Conservation (phyloP, 2,329 filamentous ascomycete species). For the Pyricularia sp. region DNA sequence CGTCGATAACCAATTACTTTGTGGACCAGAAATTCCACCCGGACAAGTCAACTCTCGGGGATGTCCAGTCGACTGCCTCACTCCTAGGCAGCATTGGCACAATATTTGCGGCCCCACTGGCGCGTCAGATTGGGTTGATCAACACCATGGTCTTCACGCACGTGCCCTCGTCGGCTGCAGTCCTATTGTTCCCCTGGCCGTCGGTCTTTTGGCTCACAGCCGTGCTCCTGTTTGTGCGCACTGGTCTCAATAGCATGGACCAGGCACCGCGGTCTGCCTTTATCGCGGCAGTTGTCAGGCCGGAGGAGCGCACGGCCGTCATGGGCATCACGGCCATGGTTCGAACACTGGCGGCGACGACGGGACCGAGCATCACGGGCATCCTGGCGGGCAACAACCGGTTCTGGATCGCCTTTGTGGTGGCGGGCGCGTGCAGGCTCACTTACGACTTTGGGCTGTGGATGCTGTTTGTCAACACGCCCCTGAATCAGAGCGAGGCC, state of each 20-base stretch:
- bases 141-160: slow-evolving; percentile 37
- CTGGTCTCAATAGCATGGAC: slow-evolving; percentile 60
- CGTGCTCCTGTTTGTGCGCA: slow-evolving; percentile 46
- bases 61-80: slow-evolving; percentile 45
- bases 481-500: slow-evolving; percentile 35
- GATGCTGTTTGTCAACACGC: slow-evolving; percentile 49
- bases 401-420: slow-evolving; percentile 56
- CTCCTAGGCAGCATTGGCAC: slow-evolving; percentile 44
- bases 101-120: slow-evolving; percentile 47
- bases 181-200: slow-evolving; percentile 48
- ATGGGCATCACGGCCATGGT: slow-evolving; percentile 59
- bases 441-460: slow-evolving; percentile 51
- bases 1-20: slow-evolving; percentile 49
- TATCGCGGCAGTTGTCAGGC: slow-evolving; percentile 56
- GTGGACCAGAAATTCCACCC: slow-evolving; percentile 46
- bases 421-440: slow-evolving; percentile 41
- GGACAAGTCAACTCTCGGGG: slow-evolving; percentile 47
- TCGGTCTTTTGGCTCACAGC: slow-evolving; percentile 40
- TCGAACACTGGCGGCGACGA: slow-evolving; percentile 47
- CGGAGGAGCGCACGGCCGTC: slow-evolving; percentile 58
- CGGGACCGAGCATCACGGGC: slow-evolving; percentile 46
- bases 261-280: slow-evolving; percentile 58
- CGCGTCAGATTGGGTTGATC: slow-evolving; percentile 48
- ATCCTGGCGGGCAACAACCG: slow-evolving; percentile 38
- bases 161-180: slow-evolving; percentile 51